These are phyloP conservation scores for Talaromyces marneffei DNA, from an alignment of 2,329 filamentous ascomycete species.

Conservation along the genomic window DNA sequence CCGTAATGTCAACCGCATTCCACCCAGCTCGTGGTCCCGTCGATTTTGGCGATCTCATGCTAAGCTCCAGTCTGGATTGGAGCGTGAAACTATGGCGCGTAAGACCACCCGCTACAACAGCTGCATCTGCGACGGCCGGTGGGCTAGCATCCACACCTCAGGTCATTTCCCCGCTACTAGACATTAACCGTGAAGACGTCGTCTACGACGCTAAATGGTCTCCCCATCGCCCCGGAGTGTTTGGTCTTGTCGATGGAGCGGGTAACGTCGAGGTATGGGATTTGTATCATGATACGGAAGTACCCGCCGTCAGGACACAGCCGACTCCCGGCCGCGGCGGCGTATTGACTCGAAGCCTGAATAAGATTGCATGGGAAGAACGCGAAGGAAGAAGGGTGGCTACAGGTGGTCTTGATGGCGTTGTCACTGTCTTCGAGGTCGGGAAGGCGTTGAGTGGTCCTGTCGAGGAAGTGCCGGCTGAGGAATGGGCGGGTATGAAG, in stretches of 20 bases:
- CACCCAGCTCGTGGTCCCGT: conserved; percentile 88
- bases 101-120: conserved; percentile 46
- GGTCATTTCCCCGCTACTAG: conserved; percentile 67
- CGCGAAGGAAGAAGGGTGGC: conserved; percentile 81
- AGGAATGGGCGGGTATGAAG: conserved; percentile 93
- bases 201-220: conserved; percentile 97
- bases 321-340: conserved; percentile 59
- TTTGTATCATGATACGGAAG: conserved; percentile 83
- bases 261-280: conserved; percentile 95
- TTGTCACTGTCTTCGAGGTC: conserved; percentile 90
- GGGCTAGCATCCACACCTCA: conserved; percentile 35
- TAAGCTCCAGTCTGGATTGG: conserved; percentile 93
- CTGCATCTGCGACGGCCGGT: conserved; percentile 31
- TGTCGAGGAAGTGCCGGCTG: conserved; percentile 72
- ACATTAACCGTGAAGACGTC: conserved; percentile 89
- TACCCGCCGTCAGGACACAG: conserved; percentile 74
- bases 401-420: conserved; percentile 85
- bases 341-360: conserved; percentile 77
- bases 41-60: conserved; percentile 86
- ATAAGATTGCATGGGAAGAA: conserved; percentile 91
- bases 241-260: conserved; percentile 87
- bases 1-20: conserved; percentile 94
- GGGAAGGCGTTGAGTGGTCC: conserved; percentile 65
- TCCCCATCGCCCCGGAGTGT: conserved; percentile 86
- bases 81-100: conserved; percentile 96